Base-by-base conservation (phyloP, 345 rosid genomes). In the Brassica carinata region DNA sequence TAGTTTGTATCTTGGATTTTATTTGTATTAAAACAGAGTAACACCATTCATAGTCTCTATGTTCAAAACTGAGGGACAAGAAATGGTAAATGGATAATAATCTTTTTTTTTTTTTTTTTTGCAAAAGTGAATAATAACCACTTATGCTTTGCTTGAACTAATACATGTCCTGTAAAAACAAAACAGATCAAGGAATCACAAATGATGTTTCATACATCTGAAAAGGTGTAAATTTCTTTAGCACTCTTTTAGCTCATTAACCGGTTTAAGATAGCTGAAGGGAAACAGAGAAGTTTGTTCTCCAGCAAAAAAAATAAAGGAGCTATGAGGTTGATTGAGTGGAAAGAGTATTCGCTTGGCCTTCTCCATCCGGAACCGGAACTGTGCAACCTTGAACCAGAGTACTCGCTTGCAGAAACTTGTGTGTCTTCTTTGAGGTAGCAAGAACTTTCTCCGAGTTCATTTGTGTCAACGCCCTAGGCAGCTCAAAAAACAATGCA, bases 401-500 rank as follows among this genome's bases (percentile, higher is more conserved):
- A 40, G 48, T 40, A 40, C 48, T 40, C 48, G 48, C 48, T 40
- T 40, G 48, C 48, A 40, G 48, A 13, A 40, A 40, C 14, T 4
- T 40, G 14, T 40, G 14, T 10, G 48, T 10, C 4, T 40, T 40
- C 48, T 40, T 40, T 40, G 48, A 40, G 48, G 48, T 40, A 2
- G 48, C 48, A 40, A 40, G 48, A 2, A 40, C 48, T 14, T 10
- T 40, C 48, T 40, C 48, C 48, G 10, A 40, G 48, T 10, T 14
- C 48, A 40, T 40, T 40, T 90, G 92, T 8, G 85, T 73, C 67
- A 95, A 85, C 17, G 94, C 86, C 82, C 98, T 87, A 5, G 97
- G 96, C 29, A 71, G 80, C 98, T 93, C 84, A 53, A 40, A 40
- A 0, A 48, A 9, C 4, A 53, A 0, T 27, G 5, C 8, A 36